These are phyloP conservation scores for Cucumis cinereus DNA, from an alignment of 306 rosid species.

Conservation along the genomic window DNA sequence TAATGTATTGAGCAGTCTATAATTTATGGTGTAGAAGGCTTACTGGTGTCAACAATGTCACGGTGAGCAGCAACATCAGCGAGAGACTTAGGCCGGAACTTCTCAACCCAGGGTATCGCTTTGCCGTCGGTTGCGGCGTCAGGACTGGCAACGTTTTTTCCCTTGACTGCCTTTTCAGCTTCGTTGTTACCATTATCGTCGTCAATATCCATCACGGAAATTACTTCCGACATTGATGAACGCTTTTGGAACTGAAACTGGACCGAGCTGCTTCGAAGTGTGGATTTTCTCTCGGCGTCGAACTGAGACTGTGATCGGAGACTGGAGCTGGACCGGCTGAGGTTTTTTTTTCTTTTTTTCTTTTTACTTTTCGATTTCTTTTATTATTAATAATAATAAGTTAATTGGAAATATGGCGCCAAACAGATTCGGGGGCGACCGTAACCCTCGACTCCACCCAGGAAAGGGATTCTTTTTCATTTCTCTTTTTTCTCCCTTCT, in stretches of 20 bases:
- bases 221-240: slow-evolving; percentile 31
- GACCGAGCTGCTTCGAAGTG: neutral
- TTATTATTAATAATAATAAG: neutral
- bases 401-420: slow-evolving; percentile 1
- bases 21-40: neutral
- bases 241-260: neutral
- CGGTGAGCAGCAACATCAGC: slow-evolving; percentile 93
- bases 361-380: neutral
- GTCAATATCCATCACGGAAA: slow-evolving; percentile 55
- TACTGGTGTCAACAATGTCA: slow-evolving; percentile 93
- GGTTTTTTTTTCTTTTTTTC: neutral
- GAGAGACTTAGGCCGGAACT: slow-evolving; percentile 88
- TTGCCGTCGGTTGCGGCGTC: slow-evolving; percentile 19
- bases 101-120: slow-evolving; percentile 85
- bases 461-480: too few relatives aligned
- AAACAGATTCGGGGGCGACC: neutral
- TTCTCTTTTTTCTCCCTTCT: too few relatives aligned
- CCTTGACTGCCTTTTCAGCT: slow-evolving; percentile 24
- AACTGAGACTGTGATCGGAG: neutral
- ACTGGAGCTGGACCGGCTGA: neutral
- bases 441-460: neutral
- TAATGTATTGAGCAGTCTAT: neutral
- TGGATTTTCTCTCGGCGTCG: neutral
- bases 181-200: slow-evolving; percentile 10
- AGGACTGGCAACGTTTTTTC: slow-evolving; percentile 24